Conservation (phyloP, 2,329 filamentous ascomycete genomes). For the Penicillium sp. region DNA sequence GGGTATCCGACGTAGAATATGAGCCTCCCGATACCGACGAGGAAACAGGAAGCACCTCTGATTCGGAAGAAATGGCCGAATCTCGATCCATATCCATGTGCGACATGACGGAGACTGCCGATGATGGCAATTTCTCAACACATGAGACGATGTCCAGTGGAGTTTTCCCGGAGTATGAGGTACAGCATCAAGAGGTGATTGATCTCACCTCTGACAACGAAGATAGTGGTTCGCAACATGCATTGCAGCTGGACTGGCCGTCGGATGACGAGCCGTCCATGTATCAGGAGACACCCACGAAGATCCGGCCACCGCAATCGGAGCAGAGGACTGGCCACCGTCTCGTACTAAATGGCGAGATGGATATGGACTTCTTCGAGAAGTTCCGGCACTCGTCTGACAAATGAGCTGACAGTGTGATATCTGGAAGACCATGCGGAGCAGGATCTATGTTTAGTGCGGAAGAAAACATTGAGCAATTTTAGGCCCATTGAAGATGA, state of each 20-base stretch:
- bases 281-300: neutral
- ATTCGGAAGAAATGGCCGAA: neutral
- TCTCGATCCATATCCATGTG: neutral
- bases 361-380: neutral
- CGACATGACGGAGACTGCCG: neutral
- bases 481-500: neutral
- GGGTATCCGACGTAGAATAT: neutral
- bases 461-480: neutral
- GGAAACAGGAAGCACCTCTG: neutral
- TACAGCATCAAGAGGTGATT: neutral
- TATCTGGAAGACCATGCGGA: neutral
- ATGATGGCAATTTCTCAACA: neutral
- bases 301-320: neutral
- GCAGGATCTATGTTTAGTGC: neutral
- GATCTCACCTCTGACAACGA: neutral
- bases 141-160: conserved; percentile 1
- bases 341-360: neutral
- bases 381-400: neutral
- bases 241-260: neutral
- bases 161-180: neutral
- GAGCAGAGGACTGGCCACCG: neutral
- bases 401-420: neutral
- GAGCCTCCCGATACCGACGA: neutral
- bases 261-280: neutral
- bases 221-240: neutral